Evolutionary conservation across 345 rosid genomes (phyloP).

Genomic region (Excoecaria cochinchinensis): DNA sequence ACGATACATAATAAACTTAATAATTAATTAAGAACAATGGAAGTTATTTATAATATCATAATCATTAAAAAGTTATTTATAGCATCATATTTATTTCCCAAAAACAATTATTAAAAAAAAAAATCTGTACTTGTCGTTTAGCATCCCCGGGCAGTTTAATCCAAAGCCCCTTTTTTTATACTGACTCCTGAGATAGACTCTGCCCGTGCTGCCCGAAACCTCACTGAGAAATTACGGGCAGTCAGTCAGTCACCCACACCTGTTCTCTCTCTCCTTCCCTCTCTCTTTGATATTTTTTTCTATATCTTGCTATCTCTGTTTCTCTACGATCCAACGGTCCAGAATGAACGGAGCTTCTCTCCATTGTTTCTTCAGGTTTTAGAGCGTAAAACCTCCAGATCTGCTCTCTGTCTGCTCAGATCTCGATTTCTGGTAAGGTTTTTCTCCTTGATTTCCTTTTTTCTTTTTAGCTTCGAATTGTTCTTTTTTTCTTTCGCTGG

Average conservation of each 20-base stretch:
- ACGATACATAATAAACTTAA: no score
- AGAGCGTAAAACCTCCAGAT: conserved; percentile 45
- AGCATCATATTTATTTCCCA: not conserved
- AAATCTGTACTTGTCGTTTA: conserved; percentile 26
- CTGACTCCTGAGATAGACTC: not conserved
- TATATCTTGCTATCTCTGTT: conserved; percentile 33
- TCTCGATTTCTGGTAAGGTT: conserved; percentile 40
- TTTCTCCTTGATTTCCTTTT: not conserved
- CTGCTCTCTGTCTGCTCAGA: conserved; percentile 38
- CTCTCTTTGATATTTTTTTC: conserved; percentile 25
- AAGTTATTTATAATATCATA: no score
- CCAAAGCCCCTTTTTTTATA: conserved; percentile 12
- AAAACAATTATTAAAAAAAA: not conserved
- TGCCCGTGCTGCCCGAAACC: conserved; percentile 35
- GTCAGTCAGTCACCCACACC: conserved; percentile 27
- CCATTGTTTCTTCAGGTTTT: conserved; percentile 35
- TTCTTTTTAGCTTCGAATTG: not conserved
- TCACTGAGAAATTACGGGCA: conserved; percentile 44
- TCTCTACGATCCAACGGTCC: conserved; percentile 60
- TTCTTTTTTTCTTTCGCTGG: not conserved
- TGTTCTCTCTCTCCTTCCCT: conserved; percentile 22
- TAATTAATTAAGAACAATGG: no score
- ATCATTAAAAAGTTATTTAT: not conserved
- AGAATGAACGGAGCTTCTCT: conserved; percentile 35
- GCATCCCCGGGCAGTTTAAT: conserved; percentile 31